Evolutionary conservation across 208 protist genomes (phyloP).

Genomic region (Trichomonas vaginalis): DNA sequence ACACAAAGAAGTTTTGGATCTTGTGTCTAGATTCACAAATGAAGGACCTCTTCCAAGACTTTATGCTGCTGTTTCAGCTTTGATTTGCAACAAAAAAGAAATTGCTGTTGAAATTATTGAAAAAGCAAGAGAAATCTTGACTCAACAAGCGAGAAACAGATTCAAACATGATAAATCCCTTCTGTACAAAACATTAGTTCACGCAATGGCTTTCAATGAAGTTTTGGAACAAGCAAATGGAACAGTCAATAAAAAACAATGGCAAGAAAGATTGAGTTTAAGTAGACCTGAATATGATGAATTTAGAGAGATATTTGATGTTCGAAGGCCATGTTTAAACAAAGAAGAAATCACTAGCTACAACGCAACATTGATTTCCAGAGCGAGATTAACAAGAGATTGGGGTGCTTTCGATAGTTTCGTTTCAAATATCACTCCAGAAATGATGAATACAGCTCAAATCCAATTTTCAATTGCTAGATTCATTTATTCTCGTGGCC

Average conservation of each 20-base stretch:
- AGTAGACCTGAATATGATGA: background rate
- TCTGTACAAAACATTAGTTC: background rate
- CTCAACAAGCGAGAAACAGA: background rate
- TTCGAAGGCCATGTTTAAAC: background rate
- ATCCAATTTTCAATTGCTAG: background rate
- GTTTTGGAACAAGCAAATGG: background rate
- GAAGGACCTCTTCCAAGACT: background rate
- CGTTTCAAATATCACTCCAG: background rate
- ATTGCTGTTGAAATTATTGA: background rate
- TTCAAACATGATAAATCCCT: constrained; percentile 17
- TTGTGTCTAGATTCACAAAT: background rate
- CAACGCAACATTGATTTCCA: background rate
- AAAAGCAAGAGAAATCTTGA: background rate
- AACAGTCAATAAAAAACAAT: background rate
- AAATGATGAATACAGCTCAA: background rate
- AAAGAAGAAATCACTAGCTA: background rate
- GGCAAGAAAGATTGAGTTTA: background rate
- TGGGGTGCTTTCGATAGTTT: background rate
- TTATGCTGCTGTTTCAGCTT: background rate
- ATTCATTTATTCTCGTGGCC: background rate
- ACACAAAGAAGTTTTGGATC: background rate
- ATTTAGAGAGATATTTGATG: background rate
- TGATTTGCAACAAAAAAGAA: background rate
- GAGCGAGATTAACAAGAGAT: background rate
- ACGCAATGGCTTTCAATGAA: background rate